A percentile compares a stretch with the other conserved stretches of the same genome.
Evolutionary conservation across 2,329 filamentous ascomycete species (phyloP).

Genomic region (Fusarium sublunatum): DNA sequence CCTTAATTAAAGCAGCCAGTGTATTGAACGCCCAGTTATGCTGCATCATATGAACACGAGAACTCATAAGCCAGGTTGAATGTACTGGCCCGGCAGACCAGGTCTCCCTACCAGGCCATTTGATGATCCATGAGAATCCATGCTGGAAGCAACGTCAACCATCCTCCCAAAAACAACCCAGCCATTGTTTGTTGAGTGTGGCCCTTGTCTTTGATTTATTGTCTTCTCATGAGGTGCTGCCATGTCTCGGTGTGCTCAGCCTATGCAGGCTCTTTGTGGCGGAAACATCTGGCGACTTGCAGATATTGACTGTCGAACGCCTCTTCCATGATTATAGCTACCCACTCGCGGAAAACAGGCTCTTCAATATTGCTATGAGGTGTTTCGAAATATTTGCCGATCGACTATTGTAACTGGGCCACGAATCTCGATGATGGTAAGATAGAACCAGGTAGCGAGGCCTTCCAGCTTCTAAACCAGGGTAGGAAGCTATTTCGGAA

Average conservation of each 20-base stretch:
- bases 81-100: constrained; percentile 15
- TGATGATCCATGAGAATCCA: constrained; percentile 8
- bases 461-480: neutral
- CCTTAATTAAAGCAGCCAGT: constrained; percentile 1
- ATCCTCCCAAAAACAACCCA: constrained; percentile 8
- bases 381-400: neutral
- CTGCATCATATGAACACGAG: constrained; percentile 41
- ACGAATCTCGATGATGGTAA: too few species aligned
- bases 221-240: neutral
- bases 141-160: constrained; percentile 17
- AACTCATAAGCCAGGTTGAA: constrained; percentile 19
- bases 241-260: neutral
- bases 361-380: neutral
- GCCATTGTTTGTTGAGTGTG: constrained; percentile 17
- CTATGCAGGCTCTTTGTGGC: neutral
- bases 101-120: constrained; percentile 12
- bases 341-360: neutral
- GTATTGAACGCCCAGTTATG: constrained; percentile 19
- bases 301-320: neutral
- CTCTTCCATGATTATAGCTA: neutral
- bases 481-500: neutral
- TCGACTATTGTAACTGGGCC: neutral
- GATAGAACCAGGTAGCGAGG: neutral
- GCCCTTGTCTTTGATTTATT: constrained; percentile 24
- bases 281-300: neutral